phyloP scores from a whole-genome alignment of 495 filamentous ascomycete species.

The Physcia stellaris region DNA sequence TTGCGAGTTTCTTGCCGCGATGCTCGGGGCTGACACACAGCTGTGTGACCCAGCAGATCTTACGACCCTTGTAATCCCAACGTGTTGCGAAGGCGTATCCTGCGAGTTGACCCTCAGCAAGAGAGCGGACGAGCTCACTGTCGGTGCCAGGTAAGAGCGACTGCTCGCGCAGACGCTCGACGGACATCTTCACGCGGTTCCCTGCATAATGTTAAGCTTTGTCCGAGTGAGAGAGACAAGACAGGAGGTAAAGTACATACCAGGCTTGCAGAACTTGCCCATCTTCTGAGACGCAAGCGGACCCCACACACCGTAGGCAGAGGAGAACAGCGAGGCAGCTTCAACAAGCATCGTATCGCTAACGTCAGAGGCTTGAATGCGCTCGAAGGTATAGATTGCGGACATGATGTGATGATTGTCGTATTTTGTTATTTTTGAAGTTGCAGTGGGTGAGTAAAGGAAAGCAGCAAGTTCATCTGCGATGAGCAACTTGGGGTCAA shows the following conservation, averaged over 20 bases:
- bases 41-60: slow-evolving; percentile 27
- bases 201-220: slow-evolving; percentile 10
- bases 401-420: no score
- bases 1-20: slow-evolving; percentile 21
- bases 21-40: slow-evolving; percentile 22
- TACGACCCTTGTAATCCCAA: slow-evolving; percentile 15
- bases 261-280: slow-evolving; percentile 13
- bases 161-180: slow-evolving; percentile 13
- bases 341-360: slow-evolving; percentile 21
- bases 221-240: slow-evolving; percentile 3
- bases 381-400: no score
- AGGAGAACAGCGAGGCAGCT: slow-evolving; percentile 22
- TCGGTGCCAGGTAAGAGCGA: slow-evolving; percentile 10
- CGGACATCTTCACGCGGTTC: slow-evolving; percentile 15
- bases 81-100: slow-evolving; percentile 25
- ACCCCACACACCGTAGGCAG: slow-evolving; percentile 23
- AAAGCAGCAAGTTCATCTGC: no score
- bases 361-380: no score
- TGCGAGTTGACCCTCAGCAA: slow-evolving; percentile 19
- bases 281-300: slow-evolving; percentile 8
- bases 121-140: slow-evolving; percentile 18
- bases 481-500: no score
- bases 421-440: no score
- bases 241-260: slow-evolving; percentile 2
- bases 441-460: no score